phyloP scores from a whole-genome alignment of 2,329 filamentous ascomycete species.

The Xylariaceae sp. region DNA sequence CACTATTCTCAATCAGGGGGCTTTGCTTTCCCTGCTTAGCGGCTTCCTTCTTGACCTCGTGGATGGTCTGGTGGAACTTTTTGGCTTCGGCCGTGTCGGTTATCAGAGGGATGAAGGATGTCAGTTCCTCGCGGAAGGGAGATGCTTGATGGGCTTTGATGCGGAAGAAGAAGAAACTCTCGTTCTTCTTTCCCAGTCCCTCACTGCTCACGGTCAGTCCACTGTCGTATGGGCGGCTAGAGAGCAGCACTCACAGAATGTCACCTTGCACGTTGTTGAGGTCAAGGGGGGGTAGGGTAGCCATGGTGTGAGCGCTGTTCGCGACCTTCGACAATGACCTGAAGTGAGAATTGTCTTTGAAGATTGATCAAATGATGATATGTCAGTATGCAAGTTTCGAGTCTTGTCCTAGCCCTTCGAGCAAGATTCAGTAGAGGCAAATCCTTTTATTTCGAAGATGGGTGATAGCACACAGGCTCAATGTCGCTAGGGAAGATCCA shows the following conservation, averaged over 20 bases:
- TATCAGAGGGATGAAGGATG: conserved; percentile 22
- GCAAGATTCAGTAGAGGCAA: neutral
- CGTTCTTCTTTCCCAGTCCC: conserved; percentile 28
- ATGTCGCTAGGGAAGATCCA: too few relatives aligned
- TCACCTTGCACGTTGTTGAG: conserved; percentile 30
- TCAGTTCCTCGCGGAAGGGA: conserved; percentile 18
- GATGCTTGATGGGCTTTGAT: conserved; percentile 13
- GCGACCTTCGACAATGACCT: neutral
- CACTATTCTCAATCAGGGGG: conserved; percentile 25
- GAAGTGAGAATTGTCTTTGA: neutral
- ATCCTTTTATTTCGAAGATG: too few relatives aligned
- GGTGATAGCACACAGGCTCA: too few relatives aligned
- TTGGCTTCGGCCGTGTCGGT: conserved; percentile 26
- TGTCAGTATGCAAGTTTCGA: neutral
- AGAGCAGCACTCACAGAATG: conserved; percentile 20
- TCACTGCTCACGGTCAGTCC: conserved; percentile 19
- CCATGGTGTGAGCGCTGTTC: conserved; percentile 9
- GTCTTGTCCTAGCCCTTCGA: neutral
- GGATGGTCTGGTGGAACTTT: conserved; percentile 20
- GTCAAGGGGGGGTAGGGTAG: conserved; percentile 17
- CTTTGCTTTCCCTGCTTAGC: conserved; percentile 7
- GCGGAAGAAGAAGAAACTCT: conserved; percentile 27
- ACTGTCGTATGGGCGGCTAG: neutral
- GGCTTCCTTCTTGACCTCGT: conserved; percentile 21
- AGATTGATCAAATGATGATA: neutral